Conservation (phyloP, 208 protist genomes). For the Trypanosoma congolense region DNA sequence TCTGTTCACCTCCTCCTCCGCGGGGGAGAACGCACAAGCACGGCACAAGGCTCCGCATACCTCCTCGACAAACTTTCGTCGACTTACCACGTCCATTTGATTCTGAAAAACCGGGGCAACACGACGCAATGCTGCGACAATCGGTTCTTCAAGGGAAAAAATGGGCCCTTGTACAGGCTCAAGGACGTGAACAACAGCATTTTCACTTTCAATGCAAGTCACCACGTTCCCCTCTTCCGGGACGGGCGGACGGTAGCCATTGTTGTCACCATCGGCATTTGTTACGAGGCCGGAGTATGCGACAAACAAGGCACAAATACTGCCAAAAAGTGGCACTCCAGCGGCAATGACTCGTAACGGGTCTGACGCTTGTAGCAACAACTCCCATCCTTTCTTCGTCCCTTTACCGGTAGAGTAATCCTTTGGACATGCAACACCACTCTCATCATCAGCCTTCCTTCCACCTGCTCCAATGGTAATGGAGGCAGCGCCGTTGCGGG, state of each 20-base stretch:
- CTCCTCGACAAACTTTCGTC: slow-evolving; percentile 21
- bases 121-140: slow-evolving; percentile 40
- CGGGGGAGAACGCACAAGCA: not conserved
- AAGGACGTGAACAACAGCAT: slow-evolving; percentile 2
- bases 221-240: not conserved
- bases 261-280: not conserved
- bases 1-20: not conserved
- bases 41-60: slow-evolving; percentile 6
- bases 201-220: slow-evolving; percentile 2
- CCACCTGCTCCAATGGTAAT: not conserved
- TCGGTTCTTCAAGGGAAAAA: slow-evolving; percentile 47
- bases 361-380: slow-evolving; percentile 17
- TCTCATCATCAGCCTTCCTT: not conserved
- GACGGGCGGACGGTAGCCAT: not conserved
- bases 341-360: slow-evolving; percentile 15
- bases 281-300: slow-evolving; percentile 11
- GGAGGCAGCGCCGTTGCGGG: slow-evolving; percentile 42
- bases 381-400: slow-evolving; percentile 5
- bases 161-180: slow-evolving; percentile 3
- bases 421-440: not conserved
- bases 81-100: slow-evolving; percentile 13
- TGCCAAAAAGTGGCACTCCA: slow-evolving; percentile 38
- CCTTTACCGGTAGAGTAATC: not conserved
- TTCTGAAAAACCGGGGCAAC: slow-evolving; percentile 22
- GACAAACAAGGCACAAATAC: slow-evolving; percentile 44